These are phyloP conservation scores for Aschersonia sp. DNA, from an alignment of 2,329 filamentous ascomycete species.

Conservation along the genomic window DNA sequence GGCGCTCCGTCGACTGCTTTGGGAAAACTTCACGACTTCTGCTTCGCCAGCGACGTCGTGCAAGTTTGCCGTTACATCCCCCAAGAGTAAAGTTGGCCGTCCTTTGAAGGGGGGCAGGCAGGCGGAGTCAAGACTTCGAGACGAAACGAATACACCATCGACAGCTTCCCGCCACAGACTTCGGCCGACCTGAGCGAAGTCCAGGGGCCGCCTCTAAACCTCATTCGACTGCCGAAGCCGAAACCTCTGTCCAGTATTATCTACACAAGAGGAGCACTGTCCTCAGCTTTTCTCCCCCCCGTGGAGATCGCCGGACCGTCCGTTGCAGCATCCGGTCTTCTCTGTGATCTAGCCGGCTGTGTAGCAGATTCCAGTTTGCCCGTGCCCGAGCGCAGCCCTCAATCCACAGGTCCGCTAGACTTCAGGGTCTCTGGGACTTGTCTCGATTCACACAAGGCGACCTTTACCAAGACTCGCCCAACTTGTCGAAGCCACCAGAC, in stretches of 20 bases:
- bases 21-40: neutral
- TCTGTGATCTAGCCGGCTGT: slow-evolving; percentile 8
- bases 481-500: neutral
- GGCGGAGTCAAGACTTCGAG: neutral
- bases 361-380: slow-evolving; percentile 7
- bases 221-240: slow-evolving; percentile 2
- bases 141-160: neutral
- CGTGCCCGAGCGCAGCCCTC: slow-evolving; percentile 7
- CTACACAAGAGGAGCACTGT: slow-evolving; percentile 1
- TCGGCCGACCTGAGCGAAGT: neutral
- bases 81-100: neutral
- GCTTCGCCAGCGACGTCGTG: neutral
- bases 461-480: neutral
- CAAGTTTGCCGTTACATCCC: neutral
- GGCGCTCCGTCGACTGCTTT: neutral
- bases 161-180: neutral
- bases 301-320: slow-evolving; percentile 6
- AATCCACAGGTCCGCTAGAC: slow-evolving; percentile 3
- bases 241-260: slow-evolving; percentile 2
- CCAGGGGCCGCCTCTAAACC: neutral
- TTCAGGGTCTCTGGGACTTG: slow-evolving; percentile 5
- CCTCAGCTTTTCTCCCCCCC: neutral
- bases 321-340: slow-evolving; percentile 5
- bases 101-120: neutral
- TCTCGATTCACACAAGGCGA: slow-evolving; percentile 1